Conservation (phyloP, 176 grass and related monocot species). For the Echinochloa phyllopogon region DNA sequence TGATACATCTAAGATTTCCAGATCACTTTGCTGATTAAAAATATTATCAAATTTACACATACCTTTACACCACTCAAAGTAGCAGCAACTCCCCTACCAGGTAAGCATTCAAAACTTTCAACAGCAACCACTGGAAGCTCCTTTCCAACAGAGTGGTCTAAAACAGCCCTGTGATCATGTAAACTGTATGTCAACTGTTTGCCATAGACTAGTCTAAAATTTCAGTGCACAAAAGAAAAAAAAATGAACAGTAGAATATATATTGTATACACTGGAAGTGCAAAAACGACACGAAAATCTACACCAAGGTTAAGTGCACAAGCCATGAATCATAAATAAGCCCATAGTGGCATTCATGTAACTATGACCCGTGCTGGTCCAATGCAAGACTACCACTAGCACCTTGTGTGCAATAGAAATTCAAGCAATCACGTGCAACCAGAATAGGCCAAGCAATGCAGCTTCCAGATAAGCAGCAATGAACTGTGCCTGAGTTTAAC, state of each 20-base stretch:
- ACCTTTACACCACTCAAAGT: slow-evolving; percentile 90
- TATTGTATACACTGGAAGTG: neutral
- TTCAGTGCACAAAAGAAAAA: slow-evolving; percentile 8
- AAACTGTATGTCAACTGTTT: slow-evolving; percentile 44
- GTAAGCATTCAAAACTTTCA: slow-evolving; percentile 91
- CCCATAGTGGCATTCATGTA: neutral
- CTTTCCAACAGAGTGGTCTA: slow-evolving; percentile 85
- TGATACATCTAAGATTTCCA: slow-evolving; percentile 20
- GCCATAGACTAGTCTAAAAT: slow-evolving; percentile 20
- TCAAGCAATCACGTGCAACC: neutral
- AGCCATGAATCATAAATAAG: neutral
- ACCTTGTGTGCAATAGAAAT: slow-evolving; percentile 9
- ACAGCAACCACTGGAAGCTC: slow-evolving; percentile 84
- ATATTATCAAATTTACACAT: slow-evolving; percentile 29
- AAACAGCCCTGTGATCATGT: slow-evolving; percentile 88
- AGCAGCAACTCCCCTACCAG: slow-evolving; percentile 90
- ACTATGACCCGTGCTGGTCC: neutral
- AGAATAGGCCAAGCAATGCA: neutral
- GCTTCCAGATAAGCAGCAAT: neutral
- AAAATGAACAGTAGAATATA: neutral
- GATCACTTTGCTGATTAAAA: slow-evolving; percentile 17
- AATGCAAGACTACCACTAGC: neutral
- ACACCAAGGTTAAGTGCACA: neutral
- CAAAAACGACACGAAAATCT: slow-evolving; percentile 14
- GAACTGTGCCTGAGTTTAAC: neutral